Base-by-base conservation (phyloP, 2,329 filamentous ascomycete species). In the Xylariaceae sp. region DNA sequence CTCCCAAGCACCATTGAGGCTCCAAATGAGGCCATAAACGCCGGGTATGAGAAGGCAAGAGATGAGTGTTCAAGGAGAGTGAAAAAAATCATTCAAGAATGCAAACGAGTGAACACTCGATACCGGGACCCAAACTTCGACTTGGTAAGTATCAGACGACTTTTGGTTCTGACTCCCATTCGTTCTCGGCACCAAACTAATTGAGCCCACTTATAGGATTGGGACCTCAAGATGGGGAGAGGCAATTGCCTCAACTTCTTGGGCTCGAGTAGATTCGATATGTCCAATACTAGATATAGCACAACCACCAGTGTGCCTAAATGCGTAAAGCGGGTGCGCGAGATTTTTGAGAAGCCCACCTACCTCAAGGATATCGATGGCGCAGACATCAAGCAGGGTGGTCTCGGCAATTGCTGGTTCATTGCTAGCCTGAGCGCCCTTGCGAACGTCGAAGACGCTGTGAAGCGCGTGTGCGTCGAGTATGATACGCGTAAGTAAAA, bases 331-430 rank as follows among this genome's bases (percentile, higher is more conserved):
- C 78, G 87, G 46, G 79, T 79, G 1, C 73, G 89, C 70, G 86
- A 90, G 63, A 87, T 90, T 36, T 90, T 86, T 58, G 85, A 89
- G 56, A 82, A 83, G 17, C 86, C 87, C 0, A 82, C 78, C 2
- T 92, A 92, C 63, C 71, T 82, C 69, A 68, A 72, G 44, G 83
- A 81, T 44, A 73, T 89, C 50, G 81, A 83, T 57, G 83, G 85
- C 11, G 81, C 83, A 49, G 88, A 94, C 64, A 81, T 91, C 51
- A 87, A 88, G 61, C 89, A 94, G 62, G 89, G 89, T 2, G 78
- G 76, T 38, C 78, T 87, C 35, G 89, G 88, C n/a, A 82, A 92
- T 62, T 94, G 89, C 70, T 92, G 88, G 87, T 80, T 90, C 45
- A 85, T 94, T 69, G 86, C 89, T 6, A 86, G 86, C 18, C 69